Percentiles rank a stretch among this genome's conserved stretches.
phyloP scores from a whole-genome alignment of 257 asterid species.

The Paraleonurus japonicus region DNA sequence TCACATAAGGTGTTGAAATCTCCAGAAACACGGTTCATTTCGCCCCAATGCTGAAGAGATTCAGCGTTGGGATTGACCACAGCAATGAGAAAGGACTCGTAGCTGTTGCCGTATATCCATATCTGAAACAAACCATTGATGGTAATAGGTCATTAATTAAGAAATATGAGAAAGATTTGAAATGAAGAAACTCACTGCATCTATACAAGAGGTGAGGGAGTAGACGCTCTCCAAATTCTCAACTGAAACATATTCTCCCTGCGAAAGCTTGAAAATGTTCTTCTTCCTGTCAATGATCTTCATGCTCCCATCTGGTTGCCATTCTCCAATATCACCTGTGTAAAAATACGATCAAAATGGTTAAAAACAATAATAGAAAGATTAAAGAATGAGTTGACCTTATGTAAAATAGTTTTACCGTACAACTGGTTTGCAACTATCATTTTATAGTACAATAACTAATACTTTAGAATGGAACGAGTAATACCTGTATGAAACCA shows the following conservation, averaged over 20 bases:
- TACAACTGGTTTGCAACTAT: too few relatives aligned
- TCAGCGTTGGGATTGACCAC: constrained; percentile 69
- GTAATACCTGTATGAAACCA: constrained; percentile 82
- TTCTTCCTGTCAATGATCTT: constrained; percentile 83
- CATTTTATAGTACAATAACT: not conserved
- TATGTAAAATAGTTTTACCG: too few relatives aligned
- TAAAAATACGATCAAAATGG: not conserved
- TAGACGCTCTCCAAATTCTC: constrained; percentile 74
- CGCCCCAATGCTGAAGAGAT: constrained; percentile 57
- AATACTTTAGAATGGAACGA: too few relatives aligned
- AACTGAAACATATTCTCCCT: constrained; percentile 82
- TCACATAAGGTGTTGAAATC: constrained; percentile 49
- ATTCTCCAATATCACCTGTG: constrained; percentile 85
- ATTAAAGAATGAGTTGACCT: too few relatives aligned
- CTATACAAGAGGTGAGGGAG: constrained; percentile 49
- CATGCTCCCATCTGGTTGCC: constrained; percentile 82
- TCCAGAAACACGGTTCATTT: constrained; percentile 41
- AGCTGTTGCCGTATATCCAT: constrained; percentile 83
- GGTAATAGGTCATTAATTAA: not conserved
- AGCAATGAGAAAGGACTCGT: constrained; percentile 76
- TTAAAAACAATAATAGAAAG: not conserved
- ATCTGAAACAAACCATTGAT: constrained; percentile 45
- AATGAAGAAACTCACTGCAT: constrained; percentile 41
- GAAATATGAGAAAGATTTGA: not conserved
- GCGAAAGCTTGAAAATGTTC: constrained; percentile 86